These are phyloP conservation scores for Lactifluus subvellereus DNA, from an alignment of 768 basidiomycete species.

Conservation along the genomic window DNA sequence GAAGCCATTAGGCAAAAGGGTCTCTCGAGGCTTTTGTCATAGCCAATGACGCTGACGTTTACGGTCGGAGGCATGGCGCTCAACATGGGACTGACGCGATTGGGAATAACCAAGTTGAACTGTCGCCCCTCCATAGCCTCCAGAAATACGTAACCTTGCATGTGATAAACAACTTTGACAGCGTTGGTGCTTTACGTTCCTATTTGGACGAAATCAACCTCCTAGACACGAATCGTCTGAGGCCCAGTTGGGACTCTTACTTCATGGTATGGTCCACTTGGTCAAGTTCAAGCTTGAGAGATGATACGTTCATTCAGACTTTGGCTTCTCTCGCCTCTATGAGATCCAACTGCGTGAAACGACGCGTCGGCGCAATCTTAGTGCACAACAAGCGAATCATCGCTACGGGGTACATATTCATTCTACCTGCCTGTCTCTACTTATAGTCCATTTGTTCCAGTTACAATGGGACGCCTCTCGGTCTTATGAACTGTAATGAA, in stretches of 20 bases:
- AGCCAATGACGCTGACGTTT: conserved; percentile 63
- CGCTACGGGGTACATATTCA: conserved; percentile 60
- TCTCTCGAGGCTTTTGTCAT: conserved; percentile 70
- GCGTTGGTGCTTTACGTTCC: conserved; percentile 46
- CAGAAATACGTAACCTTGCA: conserved; percentile 54
- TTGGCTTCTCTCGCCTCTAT: conserved; percentile 85
- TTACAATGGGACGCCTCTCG: conserved; percentile 95
- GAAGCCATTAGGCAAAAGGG: conserved; percentile 21
- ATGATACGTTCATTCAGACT: conserved; percentile 44
- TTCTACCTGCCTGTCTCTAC: background rate
- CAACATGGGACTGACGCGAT: background rate
- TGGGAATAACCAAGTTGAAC: background rate
- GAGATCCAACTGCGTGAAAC: conserved; percentile 95
- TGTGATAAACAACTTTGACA: conserved; percentile 58
- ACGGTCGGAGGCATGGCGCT: conserved; percentile 37
- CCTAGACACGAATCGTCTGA: conserved; percentile 62
- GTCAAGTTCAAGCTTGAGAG: background rate
- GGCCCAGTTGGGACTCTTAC: conserved; percentile 93
- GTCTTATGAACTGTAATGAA: conserved; percentile 82
- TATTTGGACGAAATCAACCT: conserved; percentile 69
- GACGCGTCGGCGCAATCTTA: conserved; percentile 89
- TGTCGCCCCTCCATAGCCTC: conserved; percentile 26
- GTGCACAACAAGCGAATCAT: conserved; percentile 79
- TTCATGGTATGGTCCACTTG: conserved; percentile 68
- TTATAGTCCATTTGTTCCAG: conserved; percentile 34